phyloP scores from a whole-genome alignment of 2,329 filamentous ascomycete genomes.

The Phialocephala sp. region DNA sequence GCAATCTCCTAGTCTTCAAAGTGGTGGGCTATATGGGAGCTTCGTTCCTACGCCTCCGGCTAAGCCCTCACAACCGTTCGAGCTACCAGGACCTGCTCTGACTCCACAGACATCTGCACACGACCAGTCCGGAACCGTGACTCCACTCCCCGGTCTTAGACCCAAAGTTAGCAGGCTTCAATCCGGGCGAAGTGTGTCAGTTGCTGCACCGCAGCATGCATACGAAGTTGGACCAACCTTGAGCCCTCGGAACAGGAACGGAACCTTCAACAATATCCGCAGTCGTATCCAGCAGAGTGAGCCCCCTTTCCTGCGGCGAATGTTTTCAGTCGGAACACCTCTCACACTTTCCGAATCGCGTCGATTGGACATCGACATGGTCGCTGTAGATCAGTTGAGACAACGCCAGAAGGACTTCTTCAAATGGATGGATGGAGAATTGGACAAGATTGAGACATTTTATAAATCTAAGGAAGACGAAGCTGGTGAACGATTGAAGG shows the following conservation, averaged over 20 bases:
- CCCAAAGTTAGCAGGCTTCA: background rate
- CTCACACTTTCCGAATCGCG: conserved; percentile 48
- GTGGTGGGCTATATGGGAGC: conserved; percentile 63
- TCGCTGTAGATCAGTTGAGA: conserved; percentile 68
- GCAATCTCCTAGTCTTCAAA: conserved; percentile 17
- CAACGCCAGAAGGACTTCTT: conserved; percentile 85
- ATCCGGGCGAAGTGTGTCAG: conserved; percentile 21
- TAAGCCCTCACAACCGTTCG: conserved; percentile 49
- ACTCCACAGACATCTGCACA: conserved; percentile 17
- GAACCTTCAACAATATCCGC: conserved; percentile 36
- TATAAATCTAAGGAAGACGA: conserved; percentile 89
- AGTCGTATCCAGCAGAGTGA: conserved; percentile 26
- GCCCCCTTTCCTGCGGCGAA: conserved; percentile 37
- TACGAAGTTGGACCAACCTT: conserved; percentile 51
- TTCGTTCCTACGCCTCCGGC: conserved; percentile 61
- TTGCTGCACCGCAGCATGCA: conserved; percentile 41
- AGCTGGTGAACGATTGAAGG: conserved; percentile 71
- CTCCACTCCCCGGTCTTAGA: conserved; percentile 8
- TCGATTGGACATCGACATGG: conserved; percentile 54
- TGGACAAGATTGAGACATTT: conserved; percentile 91
- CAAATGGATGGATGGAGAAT: conserved; percentile 78
- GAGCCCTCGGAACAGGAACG: conserved; percentile 33
- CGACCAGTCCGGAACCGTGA: conserved; percentile 1
- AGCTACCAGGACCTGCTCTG: conserved; percentile 65
- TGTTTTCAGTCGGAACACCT: conserved; percentile 38